These are phyloP conservation scores for Mikania micrantha DNA, from an alignment of 129 eudicot genomes.

Conservation along the genomic window DNA sequence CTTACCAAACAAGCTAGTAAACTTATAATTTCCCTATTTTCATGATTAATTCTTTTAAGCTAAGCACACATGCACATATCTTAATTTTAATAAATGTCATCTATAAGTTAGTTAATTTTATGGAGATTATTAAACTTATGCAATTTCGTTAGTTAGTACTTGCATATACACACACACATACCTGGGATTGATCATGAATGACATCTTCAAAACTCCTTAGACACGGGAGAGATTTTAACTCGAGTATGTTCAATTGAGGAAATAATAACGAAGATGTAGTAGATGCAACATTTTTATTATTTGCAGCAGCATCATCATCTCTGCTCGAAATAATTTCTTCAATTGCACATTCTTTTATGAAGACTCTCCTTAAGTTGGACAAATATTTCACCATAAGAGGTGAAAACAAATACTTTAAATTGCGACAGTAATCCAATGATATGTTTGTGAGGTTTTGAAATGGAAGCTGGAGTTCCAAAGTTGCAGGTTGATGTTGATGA, in stretches of 20 bases:
- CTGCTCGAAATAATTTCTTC: slow-evolving; percentile 12
- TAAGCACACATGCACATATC: too few relatives aligned
- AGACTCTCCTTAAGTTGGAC: not conserved
- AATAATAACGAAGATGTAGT: not conserved
- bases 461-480: not conserved
- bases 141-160: too few relatives aligned
- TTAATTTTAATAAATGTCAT: too few relatives aligned
- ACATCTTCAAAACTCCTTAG: not conserved
- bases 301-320: not conserved
- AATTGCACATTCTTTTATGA: not conserved
- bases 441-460: slow-evolving; percentile 1
- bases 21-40: too few relatives aligned
- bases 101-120: too few relatives aligned
- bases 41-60: too few relatives aligned
- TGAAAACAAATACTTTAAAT: slow-evolving; percentile 12
- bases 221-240: not conserved
- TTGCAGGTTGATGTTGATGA: not conserved
- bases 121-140: too few relatives aligned
- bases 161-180: too few relatives aligned
- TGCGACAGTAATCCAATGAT: accelerated
- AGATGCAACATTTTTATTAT: not conserved
- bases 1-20: too few relatives aligned
- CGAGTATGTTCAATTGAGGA: not conserved
- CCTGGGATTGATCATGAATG: not conserved
- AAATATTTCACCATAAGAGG: slow-evolving; percentile 5